Base-by-base conservation (phyloP, 495 filamentous ascomycete species). In the Hypoxylon fragiforme region DNA sequence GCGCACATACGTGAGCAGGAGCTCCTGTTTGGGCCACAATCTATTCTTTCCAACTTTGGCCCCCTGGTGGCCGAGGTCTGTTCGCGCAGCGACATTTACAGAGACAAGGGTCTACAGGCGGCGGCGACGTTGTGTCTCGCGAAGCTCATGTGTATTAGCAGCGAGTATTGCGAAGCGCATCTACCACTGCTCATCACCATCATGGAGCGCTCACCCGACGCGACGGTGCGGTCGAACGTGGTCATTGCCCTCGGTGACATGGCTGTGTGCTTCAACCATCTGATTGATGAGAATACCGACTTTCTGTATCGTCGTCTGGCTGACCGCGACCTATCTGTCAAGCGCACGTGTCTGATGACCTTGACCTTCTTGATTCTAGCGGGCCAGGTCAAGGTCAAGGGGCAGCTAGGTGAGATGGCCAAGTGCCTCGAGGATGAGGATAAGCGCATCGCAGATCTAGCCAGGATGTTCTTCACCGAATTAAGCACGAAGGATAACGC, bases 341-440 rank as follows among this genome's bases (percentile, higher is more conserved):
- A 97, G 78, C 83, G 94, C 6, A 99, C 94, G 0, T 99, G 94
- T 72, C 81, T 99, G 11, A 99, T 97, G 94, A 97, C 94, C 2
- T 75, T 99, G 51, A 99, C 95, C 2, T 99, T 99, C 78, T 73
- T 97, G 21, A 99, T 99, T 64, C 74, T 99, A 19, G 94, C 94
- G 0, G 94, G 94, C 14, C 94, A 99, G 72, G 94, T 99, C 71
- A 99, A 99, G 74, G 94, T 99, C 67, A 99, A 99, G 76, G 94
- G 94, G n/a, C 94, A 99, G 72, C 78, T 99, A 15, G 95, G 94
- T 19, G 94, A 97, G 72, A 99, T 99, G 94, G 94, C 94, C 14
- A 97, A 97, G 72, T 99, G 94, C 65, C 79, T 97, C 20, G 94
- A 99, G 70, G 95, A 97, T 57, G 82, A 86, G 1, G 94, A 99